Conservation (phyloP, 2,329 filamentous ascomycete species). For the Epichloe baconii region DNA sequence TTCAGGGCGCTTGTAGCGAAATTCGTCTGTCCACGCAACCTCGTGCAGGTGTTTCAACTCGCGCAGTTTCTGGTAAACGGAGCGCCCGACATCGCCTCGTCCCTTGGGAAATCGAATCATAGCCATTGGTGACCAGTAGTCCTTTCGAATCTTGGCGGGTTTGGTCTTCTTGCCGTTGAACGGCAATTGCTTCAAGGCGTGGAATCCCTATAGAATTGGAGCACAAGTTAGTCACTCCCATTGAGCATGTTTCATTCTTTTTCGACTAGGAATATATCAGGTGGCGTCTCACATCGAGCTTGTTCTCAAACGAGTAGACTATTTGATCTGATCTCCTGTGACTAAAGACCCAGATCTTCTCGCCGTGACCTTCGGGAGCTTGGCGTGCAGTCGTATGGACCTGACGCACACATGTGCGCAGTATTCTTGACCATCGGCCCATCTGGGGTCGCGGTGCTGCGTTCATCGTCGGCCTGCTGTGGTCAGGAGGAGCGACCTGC, state of each 20-base stretch:
- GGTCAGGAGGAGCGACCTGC: neutral
- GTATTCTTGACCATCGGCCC: constrained; percentile 29
- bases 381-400: constrained; percentile 17
- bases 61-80: constrained; percentile 49
- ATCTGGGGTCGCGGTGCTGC: constrained; percentile 21
- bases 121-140: constrained; percentile 52
- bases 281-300: constrained; percentile 28
- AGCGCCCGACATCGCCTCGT: constrained; percentile 40
- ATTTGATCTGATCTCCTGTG: constrained; percentile 37
- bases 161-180: constrained; percentile 57
- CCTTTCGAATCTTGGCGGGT: constrained; percentile 49
- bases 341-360: constrained; percentile 43
- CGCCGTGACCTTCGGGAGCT: constrained; percentile 32
- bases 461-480: constrained; percentile 23
- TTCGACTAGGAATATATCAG: neutral
- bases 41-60: constrained; percentile 52
- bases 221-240: too few relatives aligned
- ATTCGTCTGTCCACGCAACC: constrained; percentile 41
- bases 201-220: constrained; percentile 19
- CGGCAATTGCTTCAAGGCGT: constrained; percentile 42
- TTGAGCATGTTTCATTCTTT: neutral
- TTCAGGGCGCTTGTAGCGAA: constrained; percentile 26
- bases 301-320: constrained; percentile 36
- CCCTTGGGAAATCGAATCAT: constrained; percentile 43
- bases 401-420: constrained; percentile 29